Percentiles rank a stretch among this genome's conserved stretches.
These are phyloP conservation scores for Citrus maxima DNA, from an alignment of 345 rosid species.

Conservation along the genomic window DNA sequence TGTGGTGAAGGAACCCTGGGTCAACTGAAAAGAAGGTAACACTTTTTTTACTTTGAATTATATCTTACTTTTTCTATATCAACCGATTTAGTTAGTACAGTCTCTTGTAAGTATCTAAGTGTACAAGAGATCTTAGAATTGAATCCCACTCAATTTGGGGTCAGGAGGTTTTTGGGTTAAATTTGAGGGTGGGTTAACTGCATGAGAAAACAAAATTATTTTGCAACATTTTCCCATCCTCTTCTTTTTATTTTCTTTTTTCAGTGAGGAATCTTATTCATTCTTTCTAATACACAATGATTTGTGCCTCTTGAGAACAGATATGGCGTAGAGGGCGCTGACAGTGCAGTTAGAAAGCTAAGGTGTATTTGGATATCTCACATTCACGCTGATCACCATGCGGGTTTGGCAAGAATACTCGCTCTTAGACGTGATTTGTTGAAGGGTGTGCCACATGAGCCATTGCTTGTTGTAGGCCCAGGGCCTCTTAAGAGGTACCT, in stretches of 20 bases:
- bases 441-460: constrained; percentile 66
- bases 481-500: constrained; percentile 71
- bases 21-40: constrained; percentile 86
- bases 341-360: constrained; percentile 57
- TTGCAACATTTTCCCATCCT: neutral
- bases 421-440: constrained; percentile 74
- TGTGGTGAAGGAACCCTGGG: constrained; percentile 98
- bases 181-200: neutral
- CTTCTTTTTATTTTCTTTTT: neutral
- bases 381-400: constrained; percentile 95
- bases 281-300: neutral
- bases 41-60: neutral
- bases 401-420: constrained; percentile 81
- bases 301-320: constrained; percentile 29
- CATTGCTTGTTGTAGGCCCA: constrained; percentile 75
- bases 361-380: constrained; percentile 92
- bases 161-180: neutral
- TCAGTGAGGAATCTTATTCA: neutral
- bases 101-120: neutral
- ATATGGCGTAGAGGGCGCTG: constrained; percentile 78
- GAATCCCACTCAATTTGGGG: neutral
- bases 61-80: neutral
- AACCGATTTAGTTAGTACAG: neutral
- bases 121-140: neutral
- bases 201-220: neutral